A percentile compares a stretch with the other conserved stretches of the same genome.
These are phyloP conservation scores for Lunasporangiospora selenospora DNA, from an alignment of 192 early-diverging fungal species.

Conservation along the genomic window DNA sequence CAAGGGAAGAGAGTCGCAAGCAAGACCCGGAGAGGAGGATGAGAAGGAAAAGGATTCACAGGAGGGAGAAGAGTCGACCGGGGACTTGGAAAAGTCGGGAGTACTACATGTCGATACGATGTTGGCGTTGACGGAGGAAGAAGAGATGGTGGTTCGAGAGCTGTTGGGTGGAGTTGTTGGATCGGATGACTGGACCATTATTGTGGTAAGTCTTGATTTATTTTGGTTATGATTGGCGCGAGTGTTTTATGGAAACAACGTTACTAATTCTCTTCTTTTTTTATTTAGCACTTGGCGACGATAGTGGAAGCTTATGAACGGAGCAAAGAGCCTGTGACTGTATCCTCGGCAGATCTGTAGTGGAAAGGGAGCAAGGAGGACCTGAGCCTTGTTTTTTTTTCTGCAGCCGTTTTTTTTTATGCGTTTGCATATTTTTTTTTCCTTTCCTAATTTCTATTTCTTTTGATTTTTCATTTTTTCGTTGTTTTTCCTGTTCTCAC, in stretches of 20 bases:
- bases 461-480: too few relatives aligned
- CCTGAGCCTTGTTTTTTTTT: too few relatives aligned
- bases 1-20: too few relatives aligned
- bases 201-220: conserved; percentile 45
- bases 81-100: too few relatives aligned
- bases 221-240: too few relatives aligned
- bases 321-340: conserved; percentile 12
- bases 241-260: not conserved
- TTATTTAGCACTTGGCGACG: conserved; percentile 29
- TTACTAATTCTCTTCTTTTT: not conserved
- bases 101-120: too few relatives aligned
- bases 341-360: not conserved
- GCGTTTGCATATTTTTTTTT: too few relatives aligned
- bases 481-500: too few relatives aligned
- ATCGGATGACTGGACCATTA: conserved; percentile 31
- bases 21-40: not conserved
- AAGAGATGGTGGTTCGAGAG: conserved; percentile 26
- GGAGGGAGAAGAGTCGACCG: too few relatives aligned
- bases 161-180: conserved; percentile 36
- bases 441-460: too few relatives aligned
- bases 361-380: too few relatives aligned
- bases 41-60: conserved; percentile 3
- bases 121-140: conserved; percentile 36
- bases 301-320: conserved; percentile 43
- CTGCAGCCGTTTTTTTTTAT: too few relatives aligned